A percentile compares a stretch with the other conserved stretches of the same genome.
Evolutionary conservation across 768 basidiomycete species (phyloP).

Genomic region (Suillus variegatus): DNA sequence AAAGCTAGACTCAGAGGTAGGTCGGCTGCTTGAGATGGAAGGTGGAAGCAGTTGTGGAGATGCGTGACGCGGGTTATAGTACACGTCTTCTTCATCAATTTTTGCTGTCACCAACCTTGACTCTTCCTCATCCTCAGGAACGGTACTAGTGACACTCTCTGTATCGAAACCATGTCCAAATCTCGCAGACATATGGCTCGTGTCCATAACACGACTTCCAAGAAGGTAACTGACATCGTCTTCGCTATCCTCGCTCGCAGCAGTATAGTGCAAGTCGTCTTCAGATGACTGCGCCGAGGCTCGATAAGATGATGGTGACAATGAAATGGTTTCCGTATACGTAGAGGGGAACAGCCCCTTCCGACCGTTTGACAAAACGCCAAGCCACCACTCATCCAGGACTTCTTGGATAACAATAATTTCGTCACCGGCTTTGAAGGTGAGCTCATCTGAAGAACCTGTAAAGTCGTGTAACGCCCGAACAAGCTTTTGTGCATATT

Average conservation of each 20-base stretch:
- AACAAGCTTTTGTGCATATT: conserved; percentile 54
- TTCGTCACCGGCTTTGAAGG: conserved; percentile 72
- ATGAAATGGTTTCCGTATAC: conserved; percentile 55
- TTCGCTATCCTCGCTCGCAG: conserved; percentile 23
- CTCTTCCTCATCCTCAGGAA: conserved; percentile 47
- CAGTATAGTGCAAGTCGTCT: background rate
- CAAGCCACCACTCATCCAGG: conserved; percentile 91
- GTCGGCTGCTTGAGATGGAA: conserved; percentile 24
- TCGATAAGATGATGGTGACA: conserved; percentile 5
- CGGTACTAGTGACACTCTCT: conserved; percentile 45
- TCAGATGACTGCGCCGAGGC: conserved; percentile 37
- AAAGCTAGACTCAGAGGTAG: conserved; percentile 22
- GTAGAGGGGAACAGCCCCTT: conserved; percentile 82
- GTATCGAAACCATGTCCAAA: conserved; percentile 32
- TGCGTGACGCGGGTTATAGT: conserved; percentile 20
- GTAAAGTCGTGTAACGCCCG: conserved; percentile 76
- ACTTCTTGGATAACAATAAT: conserved; percentile 80
- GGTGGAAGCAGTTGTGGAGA: conserved; percentile 12
- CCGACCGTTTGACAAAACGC: conserved; percentile 60
- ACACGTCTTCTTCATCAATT: conserved; percentile 26
- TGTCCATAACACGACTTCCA: conserved; percentile 16
- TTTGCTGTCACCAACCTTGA: conserved; percentile 33
- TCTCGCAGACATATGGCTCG: conserved; percentile 7
- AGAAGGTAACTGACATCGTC: conserved; percentile 17
- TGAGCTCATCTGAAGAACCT: conserved; percentile 77